These are phyloP conservation scores for Citrus unshiu DNA, from an alignment of 345 rosid species.

Conservation along the genomic window DNA sequence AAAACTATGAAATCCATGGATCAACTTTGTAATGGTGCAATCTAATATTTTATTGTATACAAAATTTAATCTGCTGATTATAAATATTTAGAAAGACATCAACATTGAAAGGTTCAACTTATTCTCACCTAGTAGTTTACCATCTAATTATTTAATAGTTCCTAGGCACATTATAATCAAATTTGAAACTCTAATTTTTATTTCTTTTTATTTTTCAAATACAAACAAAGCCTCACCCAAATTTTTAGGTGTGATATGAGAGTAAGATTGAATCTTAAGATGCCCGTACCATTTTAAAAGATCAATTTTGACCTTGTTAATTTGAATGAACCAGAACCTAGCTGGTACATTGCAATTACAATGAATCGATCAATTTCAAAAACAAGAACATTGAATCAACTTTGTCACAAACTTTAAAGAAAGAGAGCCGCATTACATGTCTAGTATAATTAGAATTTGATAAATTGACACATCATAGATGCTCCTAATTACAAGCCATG, in stretches of 20 bases:
- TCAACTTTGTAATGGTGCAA: not conserved
- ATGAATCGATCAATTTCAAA: not conserved
- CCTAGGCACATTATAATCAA: not conserved
- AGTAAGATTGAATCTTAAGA: not conserved
- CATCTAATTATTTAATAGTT: not conserved
- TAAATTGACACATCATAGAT: not conserved
- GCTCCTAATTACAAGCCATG: conserved; percentile 14
- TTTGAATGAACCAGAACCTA: too few relatives aligned
- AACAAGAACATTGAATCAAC: not conserved
- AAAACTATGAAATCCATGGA: too few relatives aligned
- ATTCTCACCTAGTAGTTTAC: not conserved
- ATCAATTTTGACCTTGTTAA: not conserved
- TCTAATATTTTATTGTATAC: too few relatives aligned
- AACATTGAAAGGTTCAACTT: too few relatives aligned
- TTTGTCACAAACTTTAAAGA: not conserved
- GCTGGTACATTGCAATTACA: not conserved
- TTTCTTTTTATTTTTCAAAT: too few relatives aligned
- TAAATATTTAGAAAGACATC: too few relatives aligned
- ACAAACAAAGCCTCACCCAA: not conserved
- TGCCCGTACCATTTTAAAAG: not conserved
- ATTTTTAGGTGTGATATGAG: not conserved
- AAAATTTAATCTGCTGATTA: too few relatives aligned
- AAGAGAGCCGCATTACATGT: not conserved
- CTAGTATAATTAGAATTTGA: not conserved
- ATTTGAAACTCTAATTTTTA: too few relatives aligned